Evolutionary conservation across 768 basidiomycete genomes (phyloP).

Genomic region (Rubroboletus pulcherrimus): DNA sequence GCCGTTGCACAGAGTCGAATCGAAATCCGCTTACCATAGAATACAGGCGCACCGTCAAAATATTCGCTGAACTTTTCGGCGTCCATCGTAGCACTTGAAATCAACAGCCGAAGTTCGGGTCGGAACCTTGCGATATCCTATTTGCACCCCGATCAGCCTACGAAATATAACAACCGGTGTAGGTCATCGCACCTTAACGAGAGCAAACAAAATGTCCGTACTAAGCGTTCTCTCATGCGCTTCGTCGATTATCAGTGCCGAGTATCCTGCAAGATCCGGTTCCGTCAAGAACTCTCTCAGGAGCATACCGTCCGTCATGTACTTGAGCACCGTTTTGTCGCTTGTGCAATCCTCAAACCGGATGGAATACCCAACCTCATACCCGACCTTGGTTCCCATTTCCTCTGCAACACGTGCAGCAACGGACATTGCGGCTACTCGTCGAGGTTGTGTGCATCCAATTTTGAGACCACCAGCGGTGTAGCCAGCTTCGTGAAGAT

Average conservation of each 20-base stretch:
- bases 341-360: slow-evolving; percentile 99
- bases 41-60: slow-evolving; percentile 94
- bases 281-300: slow-evolving; percentile 96
- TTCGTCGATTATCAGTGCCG: slow-evolving; percentile 95
- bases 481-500: slow-evolving; percentile 96
- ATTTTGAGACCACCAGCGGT: slow-evolving; percentile 84
- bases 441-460: slow-evolving; percentile 91
- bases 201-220: slow-evolving; percentile 97
- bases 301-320: slow-evolving; percentile 99
- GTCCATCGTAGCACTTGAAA: slow-evolving; percentile 96
- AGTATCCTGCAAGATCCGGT: slow-evolving; percentile 92
- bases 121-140: slow-evolving; percentile 96
- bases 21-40: slow-evolving; percentile 61
- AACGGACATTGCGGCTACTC: slow-evolving; percentile 99
- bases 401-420: slow-evolving; percentile 99
- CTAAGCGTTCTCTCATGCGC: slow-evolving; percentile 97
- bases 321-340: slow-evolving; percentile 98
- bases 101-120: slow-evolving; percentile 88
- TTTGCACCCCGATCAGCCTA: slow-evolving; percentile 21
- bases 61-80: slow-evolving; percentile 98
- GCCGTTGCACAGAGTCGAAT: background rate
- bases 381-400: slow-evolving; percentile 95
- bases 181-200: slow-evolving; percentile 82
- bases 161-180: slow-evolving; percentile 2
- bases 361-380: slow-evolving; percentile 99